Conservation (phyloP, 352 stramenopile species). For the Phytophthora syringae region DNA sequence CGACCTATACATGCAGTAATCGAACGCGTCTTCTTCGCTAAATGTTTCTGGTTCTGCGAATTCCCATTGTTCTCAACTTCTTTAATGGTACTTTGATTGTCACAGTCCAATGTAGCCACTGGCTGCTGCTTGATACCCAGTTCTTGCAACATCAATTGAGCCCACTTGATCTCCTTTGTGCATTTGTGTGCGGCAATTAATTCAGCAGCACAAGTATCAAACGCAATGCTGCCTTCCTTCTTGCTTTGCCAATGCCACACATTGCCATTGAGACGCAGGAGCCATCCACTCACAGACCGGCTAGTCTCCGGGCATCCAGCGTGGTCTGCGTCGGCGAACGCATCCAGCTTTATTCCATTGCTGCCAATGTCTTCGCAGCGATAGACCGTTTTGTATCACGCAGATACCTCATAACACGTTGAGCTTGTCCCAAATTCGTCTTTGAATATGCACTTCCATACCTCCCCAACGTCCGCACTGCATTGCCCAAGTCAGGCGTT, state of each 20-base stretch:
- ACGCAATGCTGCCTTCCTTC: constrained; percentile 6
- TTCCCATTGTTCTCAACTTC: too few relatives aligned
- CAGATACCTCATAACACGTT: constrained; percentile 10
- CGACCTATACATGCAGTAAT: too few relatives aligned
- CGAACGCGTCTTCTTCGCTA: too few relatives aligned
- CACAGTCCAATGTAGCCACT: constrained; percentile 1
- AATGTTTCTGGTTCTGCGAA: too few relatives aligned
- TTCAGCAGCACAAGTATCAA: constrained; percentile 1
- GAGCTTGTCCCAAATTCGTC: constrained; percentile 7
- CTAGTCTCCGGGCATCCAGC: too few relatives aligned
- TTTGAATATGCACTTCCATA: too few relatives aligned
- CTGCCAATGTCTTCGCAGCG: neutral
- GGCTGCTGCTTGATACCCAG: neutral
- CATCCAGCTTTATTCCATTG: neutral
- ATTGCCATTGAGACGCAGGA: too few relatives aligned
- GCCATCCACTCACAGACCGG: too few relatives aligned
- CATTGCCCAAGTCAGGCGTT: constrained; percentile 3
- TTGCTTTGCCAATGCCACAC: constrained; percentile 15
- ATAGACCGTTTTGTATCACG: constrained; percentile 9
- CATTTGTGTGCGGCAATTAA: too few relatives aligned
- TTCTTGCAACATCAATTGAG: neutral
- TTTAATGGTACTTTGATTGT: too few relatives aligned
- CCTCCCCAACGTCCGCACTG: too few relatives aligned
- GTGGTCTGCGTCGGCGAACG: neutral
- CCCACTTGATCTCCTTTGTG: too few relatives aligned